Percentiles rank a stretch among this genome's conserved stretches.
Evolutionary conservation across 2,329 filamentous ascomycete genomes (phyloP).

Genomic region (Exophiala xenobiotica): DNA sequence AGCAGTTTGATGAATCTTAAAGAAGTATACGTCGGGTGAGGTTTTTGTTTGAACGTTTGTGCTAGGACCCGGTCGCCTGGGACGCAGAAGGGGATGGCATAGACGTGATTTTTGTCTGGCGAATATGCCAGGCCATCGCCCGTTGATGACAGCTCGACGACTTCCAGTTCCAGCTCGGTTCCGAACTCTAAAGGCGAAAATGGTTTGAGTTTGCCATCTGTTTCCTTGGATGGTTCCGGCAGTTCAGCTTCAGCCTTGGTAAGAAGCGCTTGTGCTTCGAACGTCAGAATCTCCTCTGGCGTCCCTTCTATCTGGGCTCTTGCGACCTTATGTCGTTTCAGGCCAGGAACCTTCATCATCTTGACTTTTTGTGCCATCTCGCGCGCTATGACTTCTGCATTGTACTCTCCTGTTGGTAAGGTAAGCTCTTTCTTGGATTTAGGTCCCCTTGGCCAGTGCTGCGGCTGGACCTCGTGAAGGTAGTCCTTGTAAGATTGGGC

Average conservation of each 20-base stretch:
- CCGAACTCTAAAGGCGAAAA: neutral
- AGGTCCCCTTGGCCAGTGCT: neutral
- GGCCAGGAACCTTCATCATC: neutral
- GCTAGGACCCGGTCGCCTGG: constrained; percentile 79
- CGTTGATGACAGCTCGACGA: constrained; percentile 80
- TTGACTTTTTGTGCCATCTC: constrained; percentile 9
- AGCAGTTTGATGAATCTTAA: constrained; percentile 80
- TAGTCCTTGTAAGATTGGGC: neutral
- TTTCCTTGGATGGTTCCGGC: neutral
- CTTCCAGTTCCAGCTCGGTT: constrained; percentile 73
- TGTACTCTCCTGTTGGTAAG: constrained; percentile 8
- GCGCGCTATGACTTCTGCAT: constrained; percentile 13
- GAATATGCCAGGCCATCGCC: constrained; percentile 83
- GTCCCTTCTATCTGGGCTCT: constrained; percentile 11
- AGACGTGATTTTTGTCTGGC: constrained; percentile 53
- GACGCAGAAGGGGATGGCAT: constrained; percentile 81
- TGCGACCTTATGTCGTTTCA: constrained; percentile 6
- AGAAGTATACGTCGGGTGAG: constrained; percentile 65
- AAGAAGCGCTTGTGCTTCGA: constrained; percentile 18
- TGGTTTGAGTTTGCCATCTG: neutral
- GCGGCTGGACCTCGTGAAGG: neutral
- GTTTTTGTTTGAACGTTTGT: constrained; percentile 73
- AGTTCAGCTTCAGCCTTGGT: neutral
- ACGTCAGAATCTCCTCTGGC: constrained; percentile 19
- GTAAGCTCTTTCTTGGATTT: neutral